Percentiles rank a stretch among this genome's conserved stretches.
Evolutionary conservation across 352 stramenopile genomes (phyloP).

Genomic region (Pythium rishiriense): DNA sequence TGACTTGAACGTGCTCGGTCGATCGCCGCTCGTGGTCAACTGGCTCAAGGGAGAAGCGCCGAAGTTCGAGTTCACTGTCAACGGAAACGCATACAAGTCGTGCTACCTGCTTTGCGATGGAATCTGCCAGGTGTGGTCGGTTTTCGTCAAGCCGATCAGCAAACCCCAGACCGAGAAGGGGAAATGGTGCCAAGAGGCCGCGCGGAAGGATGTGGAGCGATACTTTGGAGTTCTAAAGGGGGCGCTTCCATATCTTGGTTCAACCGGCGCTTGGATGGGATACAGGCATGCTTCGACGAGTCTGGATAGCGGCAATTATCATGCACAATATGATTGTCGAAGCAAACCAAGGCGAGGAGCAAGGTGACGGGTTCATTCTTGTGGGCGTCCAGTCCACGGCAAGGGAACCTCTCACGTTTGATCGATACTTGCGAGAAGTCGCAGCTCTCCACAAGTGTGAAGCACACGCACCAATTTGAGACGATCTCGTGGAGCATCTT

Average conservation of each 20-base stretch:
- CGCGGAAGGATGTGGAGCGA: slow-evolving; percentile 34
- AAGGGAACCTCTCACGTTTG: background rate
- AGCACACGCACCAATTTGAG: background rate
- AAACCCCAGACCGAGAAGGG: slow-evolving; percentile 5
- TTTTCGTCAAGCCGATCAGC: slow-evolving; percentile 31
- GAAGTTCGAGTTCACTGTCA: slow-evolving; percentile 9
- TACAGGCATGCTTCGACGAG: background rate
- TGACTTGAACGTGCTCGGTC: slow-evolving; percentile 29
- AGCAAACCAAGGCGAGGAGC: background rate
- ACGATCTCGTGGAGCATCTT: background rate
- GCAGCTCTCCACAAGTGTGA: background rate
- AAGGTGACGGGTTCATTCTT: too few relatives aligned
- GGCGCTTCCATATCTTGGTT: background rate
- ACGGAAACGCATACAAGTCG: slow-evolving; percentile 12
- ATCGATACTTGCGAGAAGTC: background rate
- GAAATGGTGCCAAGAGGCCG: slow-evolving; percentile 23
- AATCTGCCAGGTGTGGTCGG: slow-evolving; percentile 27
- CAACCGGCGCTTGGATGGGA: background rate
- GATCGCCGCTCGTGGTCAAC: slow-evolving; percentile 26
- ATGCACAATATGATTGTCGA: slow-evolving; percentile 26
- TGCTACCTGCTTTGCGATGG: slow-evolving; percentile 33
- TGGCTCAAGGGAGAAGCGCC: slow-evolving; percentile 18
- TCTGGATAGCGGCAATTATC: slow-evolving; percentile 18
- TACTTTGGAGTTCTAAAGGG: slow-evolving; percentile 31
- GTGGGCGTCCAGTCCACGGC: too few relatives aligned